These are phyloP conservation scores for Exophiala spinifera DNA, from an alignment of 2,329 filamentous ascomycete species.

Conservation along the genomic window DNA sequence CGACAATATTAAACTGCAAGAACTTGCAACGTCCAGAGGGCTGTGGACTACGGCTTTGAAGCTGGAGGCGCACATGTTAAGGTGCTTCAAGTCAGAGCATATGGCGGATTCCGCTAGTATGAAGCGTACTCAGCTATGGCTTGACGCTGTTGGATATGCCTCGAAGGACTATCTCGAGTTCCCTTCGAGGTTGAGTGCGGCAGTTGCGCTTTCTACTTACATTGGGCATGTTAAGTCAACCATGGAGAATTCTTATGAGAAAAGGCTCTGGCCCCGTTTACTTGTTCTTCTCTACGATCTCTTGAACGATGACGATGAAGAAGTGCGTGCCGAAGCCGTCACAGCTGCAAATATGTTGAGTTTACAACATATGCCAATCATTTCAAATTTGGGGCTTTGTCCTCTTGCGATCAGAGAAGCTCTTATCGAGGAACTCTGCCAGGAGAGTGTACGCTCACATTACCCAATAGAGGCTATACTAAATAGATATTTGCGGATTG, in stretches of 20 bases:
- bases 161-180: conserved; percentile 23
- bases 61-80: conserved; percentile 12
- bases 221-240: not conserved
- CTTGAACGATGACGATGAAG: conserved; percentile 87
- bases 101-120: not conserved
- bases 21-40: conserved; percentile 8
- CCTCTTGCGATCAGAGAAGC: conserved; percentile 49
- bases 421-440: conserved; percentile 37
- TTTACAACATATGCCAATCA: not conserved
- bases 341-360: conserved; percentile 10
- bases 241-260: not conserved
- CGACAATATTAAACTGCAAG: conserved; percentile 1
- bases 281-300: conserved; percentile 64
- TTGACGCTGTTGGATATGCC: conserved; percentile 12
- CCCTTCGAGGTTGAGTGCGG: conserved; percentile 23
- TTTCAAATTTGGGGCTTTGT: conserved; percentile 38
- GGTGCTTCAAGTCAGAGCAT: not conserved
- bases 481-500: conserved; percentile 24
- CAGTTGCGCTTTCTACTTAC: conserved; percentile 18
- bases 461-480: conserved; percentile 31
- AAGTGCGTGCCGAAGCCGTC: conserved; percentile 67
- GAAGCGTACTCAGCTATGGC: conserved; percentile 7
- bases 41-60: conserved; percentile 12
- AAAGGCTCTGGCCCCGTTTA: conserved; percentile 25
- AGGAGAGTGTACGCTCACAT: conserved; percentile 35